Evolutionary conservation across 257 asterid species (phyloP).

Genomic region (Parsonsia alboflavescens): DNA sequence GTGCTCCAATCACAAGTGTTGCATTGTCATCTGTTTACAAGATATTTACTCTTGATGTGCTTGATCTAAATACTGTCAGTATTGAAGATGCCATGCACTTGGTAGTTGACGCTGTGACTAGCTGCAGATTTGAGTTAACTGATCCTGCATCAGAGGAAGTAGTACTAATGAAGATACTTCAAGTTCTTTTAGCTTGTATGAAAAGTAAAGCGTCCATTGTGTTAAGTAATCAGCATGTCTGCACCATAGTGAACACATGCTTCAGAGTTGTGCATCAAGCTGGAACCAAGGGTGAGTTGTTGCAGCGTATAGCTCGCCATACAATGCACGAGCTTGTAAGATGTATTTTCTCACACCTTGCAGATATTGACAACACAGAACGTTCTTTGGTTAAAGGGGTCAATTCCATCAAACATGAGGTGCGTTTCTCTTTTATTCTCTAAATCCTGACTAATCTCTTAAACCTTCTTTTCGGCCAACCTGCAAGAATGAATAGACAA

Average conservation of each 20-base stretch:
- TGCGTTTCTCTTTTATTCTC: constrained; percentile 22
- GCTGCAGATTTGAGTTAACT: constrained; percentile 95
- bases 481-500: not conserved
- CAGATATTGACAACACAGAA: constrained; percentile 65
- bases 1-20: constrained; percentile 89
- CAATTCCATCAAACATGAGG: constrained; percentile 57
- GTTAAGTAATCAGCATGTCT: constrained; percentile 92
- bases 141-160: constrained; percentile 98
- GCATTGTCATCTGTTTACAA: constrained; percentile 89
- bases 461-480: not conserved
- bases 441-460: not conserved
- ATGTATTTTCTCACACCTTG: constrained; percentile 90
- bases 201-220: constrained; percentile 80
- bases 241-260: constrained; percentile 84
- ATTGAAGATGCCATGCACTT: constrained; percentile 86
- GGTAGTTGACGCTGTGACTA: constrained; percentile 92
- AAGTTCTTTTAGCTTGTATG: constrained; percentile 92
- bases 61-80: constrained; percentile 59
- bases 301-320: constrained; percentile 91
- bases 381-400: constrained; percentile 70
- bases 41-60: constrained; percentile 78
- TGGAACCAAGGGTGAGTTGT: constrained; percentile 79
- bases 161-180: constrained; percentile 90
- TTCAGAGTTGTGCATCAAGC: constrained; percentile 92
- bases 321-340: constrained; percentile 92